Base-by-base conservation (phyloP, 352 stramenopile genomes). In the Pythium insidiosum region DNA sequence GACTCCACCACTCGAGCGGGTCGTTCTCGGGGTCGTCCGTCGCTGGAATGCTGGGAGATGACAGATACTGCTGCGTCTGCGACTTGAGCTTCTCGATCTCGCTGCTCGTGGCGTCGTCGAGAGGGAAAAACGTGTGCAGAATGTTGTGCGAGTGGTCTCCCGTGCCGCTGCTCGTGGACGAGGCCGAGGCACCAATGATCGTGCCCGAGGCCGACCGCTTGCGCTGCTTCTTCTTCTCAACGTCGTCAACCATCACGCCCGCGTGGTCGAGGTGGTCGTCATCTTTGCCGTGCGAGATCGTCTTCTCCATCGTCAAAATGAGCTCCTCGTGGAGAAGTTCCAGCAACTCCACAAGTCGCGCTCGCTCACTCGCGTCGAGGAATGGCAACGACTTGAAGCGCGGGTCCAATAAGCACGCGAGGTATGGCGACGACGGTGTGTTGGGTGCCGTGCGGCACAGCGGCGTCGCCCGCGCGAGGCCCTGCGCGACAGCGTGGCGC, bases 1-100 rank as follows among this genome's bases (percentile, higher is more conserved):
- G 71, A 52, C 67, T 82, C 78, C 78, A 91, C 78, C 78, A 91
- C 39, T 85, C 75, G 2, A 91, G 59, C n/a, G 75, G 75, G 24
- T 91, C 78, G 42, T 83, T 82, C 44, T 85, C 77, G 29, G 56
- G 67, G 39, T 87, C 67, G 46, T 87, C 70, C 3, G 73, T 84
- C 4, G 75, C 65, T 6, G 75, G 71, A 6, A 88, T 41, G 9
- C 63, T 73, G 1, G 78, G 73, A 0, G 78, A 84, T 38, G 85
- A 73, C 22, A 91, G 45, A 38, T 87, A 90, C 20, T 81, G 68
- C 50, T 84, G 68, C 23, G 85, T 68, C 31, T 87, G 72, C 5
- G 61, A 35, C 28, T 83, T 71, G n/a, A 84, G 46, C 35, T 75
- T 81, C 15, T 82, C 72, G 4, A 75, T 26, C 33, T 88, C 72